These are phyloP conservation scores for Myochromella boudieri DNA, from an alignment of 768 basidiomycete species.

Conservation along the genomic window DNA sequence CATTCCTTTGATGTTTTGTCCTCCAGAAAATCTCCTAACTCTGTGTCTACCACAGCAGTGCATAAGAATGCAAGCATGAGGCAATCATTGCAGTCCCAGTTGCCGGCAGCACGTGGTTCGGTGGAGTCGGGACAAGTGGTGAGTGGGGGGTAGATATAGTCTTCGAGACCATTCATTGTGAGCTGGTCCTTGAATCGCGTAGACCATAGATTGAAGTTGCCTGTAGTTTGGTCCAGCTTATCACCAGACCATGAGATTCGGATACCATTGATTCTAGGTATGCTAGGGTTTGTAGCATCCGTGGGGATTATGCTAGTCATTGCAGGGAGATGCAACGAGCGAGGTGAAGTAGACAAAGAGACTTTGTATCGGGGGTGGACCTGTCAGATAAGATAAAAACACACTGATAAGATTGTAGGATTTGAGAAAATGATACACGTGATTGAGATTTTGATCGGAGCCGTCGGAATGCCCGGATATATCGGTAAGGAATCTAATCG, in stretches of 20 bases:
- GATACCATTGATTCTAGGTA: not conserved
- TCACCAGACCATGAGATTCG: not conserved
- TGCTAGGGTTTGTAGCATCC: not conserved
- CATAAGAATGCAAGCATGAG: not conserved
- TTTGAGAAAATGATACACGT: too few relatives aligned
- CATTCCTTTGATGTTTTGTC: not conserved
- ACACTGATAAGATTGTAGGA: not conserved
- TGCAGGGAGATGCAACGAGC: not conserved
- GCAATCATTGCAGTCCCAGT: not conserved
- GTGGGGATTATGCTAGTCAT: not conserved
- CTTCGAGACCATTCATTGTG: not conserved
- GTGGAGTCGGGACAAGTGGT: not conserved
- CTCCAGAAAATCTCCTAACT: not conserved
- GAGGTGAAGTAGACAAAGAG: not conserved
- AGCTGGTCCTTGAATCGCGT: not conserved
- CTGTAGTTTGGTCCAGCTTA: not conserved
- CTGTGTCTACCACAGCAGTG: not conserved
- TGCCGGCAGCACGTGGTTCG: not conserved
- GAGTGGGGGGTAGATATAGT: not conserved
- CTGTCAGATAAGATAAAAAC: not conserved
- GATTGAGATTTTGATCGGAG: too few relatives aligned
- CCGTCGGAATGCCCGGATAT: too few relatives aligned
- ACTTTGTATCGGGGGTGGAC: too few relatives aligned
- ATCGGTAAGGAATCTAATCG: not conserved
- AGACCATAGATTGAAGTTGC: slow-evolving; percentile 4